Evolutionary conservation across 495 filamentous ascomycete genomes (phyloP), one percentile per base, ranked within the genome.

Genomic region (Lophium mytilinum): DNA sequence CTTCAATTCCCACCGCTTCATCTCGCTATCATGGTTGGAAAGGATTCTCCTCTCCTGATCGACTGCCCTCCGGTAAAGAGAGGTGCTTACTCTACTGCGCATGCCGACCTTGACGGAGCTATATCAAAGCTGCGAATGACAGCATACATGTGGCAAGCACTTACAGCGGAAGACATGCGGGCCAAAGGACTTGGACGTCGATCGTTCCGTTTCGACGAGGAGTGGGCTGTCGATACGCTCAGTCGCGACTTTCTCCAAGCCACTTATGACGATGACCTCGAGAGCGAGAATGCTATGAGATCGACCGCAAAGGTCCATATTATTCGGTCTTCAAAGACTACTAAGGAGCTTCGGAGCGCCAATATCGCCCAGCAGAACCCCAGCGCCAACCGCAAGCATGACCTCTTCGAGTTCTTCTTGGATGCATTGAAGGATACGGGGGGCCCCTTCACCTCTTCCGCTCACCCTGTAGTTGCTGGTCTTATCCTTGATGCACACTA

Each of bases 91-190:
- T 71, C 69, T 3, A 69, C 62, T 51, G 66, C 71, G 1, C 73
- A 75, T 55, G 67, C 68, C 36, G 61, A 66, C 57, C 64, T 75
- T 6, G 66, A 72, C 35, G 73, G 73, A 41, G 75, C 75, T 18
- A 73, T 77, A 45, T 63, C 72, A 51, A 78, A 79, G 57, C 67
- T 79, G 50, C 71, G 76, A 52, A 73, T 78, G 71, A 71, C 76
- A 14, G 76, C 73, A 35, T 75, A 76, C 65, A 76, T 78, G 72
- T 75, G 74, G 69, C 76, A 79, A 53, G 73, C 75, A 34, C 69
- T 76, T 24, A 76, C 73, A 3, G 76, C 74, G 12, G 74, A 78
- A 50, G 75, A 79, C 47, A 61, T 79, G 56, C 72, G 69, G n/a
- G 54, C 63, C 18, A 71, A 74, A 54, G 72, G 73, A 45, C 64